Conservation (phyloP, 2,329 filamentous ascomycete genomes). For the Aaosphaeria arxii region DNA sequence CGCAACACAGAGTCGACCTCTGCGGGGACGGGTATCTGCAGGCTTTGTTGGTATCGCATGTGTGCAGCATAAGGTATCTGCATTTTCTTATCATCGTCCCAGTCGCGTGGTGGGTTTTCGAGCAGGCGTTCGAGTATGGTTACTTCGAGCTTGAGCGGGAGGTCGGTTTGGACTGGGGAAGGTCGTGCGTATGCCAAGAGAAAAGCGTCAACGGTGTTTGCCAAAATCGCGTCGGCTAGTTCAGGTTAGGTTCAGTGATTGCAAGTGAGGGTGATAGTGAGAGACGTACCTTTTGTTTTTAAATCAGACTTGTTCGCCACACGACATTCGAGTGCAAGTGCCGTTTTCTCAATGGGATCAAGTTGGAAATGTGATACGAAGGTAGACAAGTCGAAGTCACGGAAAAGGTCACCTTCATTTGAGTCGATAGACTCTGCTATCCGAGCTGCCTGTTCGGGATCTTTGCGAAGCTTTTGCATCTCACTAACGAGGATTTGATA, state of each 20-base stretch:
- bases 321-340: conserved; percentile 86
- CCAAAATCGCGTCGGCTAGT: conserved; percentile 83
- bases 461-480: conserved; percentile 79
- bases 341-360: conserved; percentile 81
- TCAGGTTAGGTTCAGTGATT: conserved; percentile 13
- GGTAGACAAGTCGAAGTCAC: conserved; percentile 91
- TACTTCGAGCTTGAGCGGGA: conserved; percentile 69
- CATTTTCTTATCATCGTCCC: conserved; percentile 70
- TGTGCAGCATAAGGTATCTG: conserved; percentile 63
- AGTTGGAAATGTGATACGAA: conserved; percentile 97
- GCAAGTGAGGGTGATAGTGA: background rate
- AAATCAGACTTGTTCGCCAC: conserved; percentile 76
- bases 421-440: conserved; percentile 93
- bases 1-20: conserved; percentile 70
- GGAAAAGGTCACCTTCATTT: conserved; percentile 87
- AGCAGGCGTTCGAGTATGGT: conserved; percentile 82
- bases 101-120: conserved; percentile 80
- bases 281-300: conserved; percentile 74
- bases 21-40: conserved; percentile 64
- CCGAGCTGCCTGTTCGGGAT: conserved; percentile 78
- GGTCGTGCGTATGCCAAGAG: conserved; percentile 70
- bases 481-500: conserved; percentile 80
- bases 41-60: conserved; percentile 58
- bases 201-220: conserved; percentile 74
- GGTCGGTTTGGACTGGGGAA: conserved; percentile 56